Percentiles rank a stretch among this genome's conserved stretches.
phyloP scores from a whole-genome alignment of 106 monocot genomes.

The Dendrobium catenatum region DNA sequence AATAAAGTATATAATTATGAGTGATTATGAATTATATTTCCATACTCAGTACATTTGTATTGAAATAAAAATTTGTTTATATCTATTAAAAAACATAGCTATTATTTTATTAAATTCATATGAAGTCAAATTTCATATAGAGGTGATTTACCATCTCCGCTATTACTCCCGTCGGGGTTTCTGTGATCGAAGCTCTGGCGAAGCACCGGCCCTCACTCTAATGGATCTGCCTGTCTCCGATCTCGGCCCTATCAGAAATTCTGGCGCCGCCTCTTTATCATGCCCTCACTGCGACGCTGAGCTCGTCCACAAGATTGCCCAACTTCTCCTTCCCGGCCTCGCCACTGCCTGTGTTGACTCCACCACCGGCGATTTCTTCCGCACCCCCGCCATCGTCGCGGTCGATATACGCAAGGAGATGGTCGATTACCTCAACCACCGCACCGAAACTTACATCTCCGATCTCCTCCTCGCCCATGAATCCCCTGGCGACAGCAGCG shows the following conservation, averaged over 20 bases:
- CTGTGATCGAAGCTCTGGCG: too few species aligned
- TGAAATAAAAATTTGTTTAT: too few species aligned
- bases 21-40: too few species aligned
- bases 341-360: constrained; percentile 34
- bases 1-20: too few species aligned
- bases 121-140: too few species aligned
- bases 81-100: too few species aligned
- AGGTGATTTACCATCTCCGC: too few species aligned
- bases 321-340: constrained; percentile 37
- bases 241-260: background rate
- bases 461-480: constrained; percentile 14
- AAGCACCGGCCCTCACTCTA: too few species aligned
- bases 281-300: constrained; percentile 38
- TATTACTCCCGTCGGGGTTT: too few species aligned
- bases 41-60: too few species aligned
- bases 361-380: constrained; percentile 41
- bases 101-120: too few species aligned
- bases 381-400: constrained; percentile 35
- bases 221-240: constrained; percentile 27
- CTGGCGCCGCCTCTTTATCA: background rate
- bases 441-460: constrained; percentile 28
- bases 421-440: constrained; percentile 27
- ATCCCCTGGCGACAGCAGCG: background rate
- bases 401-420: constrained; percentile 38
- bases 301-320: constrained; percentile 43